Percentiles rank a stretch among this genome's conserved stretches.
Evolutionary conservation across 1,284 basidiomycete genomes (phyloP).

Genomic region (Calocybe gambosa): DNA sequence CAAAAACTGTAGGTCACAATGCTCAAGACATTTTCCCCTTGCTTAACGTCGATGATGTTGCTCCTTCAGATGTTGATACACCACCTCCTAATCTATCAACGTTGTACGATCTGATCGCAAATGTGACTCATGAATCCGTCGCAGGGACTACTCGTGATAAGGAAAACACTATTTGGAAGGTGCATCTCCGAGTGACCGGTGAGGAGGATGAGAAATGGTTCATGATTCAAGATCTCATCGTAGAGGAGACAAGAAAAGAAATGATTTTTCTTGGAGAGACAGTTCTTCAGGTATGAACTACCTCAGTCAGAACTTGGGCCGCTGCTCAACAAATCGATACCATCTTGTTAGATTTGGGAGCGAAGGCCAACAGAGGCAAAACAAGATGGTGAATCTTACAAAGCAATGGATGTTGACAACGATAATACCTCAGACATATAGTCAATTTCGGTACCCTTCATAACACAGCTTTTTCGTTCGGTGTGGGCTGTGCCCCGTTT

Average conservation of each 20-base stretch:
- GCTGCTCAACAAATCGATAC: constrained; percentile 4
- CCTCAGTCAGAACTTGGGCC: constrained; percentile 6
- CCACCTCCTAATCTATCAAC: constrained; percentile 53
- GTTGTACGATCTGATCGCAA: constrained; percentile 92
- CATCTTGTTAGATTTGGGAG: constrained; percentile 60
- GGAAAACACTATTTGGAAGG: constrained; percentile 87
- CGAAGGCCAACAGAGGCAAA: constrained; percentile 32
- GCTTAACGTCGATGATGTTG: constrained; percentile 13
- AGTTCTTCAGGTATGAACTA: constrained; percentile 72
- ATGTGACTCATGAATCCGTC: constrained; percentile 91
- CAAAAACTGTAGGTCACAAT: constrained; percentile 64
- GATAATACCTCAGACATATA: constrained; percentile 7
- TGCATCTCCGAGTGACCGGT: constrained; percentile 74
- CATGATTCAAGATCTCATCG: constrained; percentile 94
- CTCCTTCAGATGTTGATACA: constrained; percentile 67
- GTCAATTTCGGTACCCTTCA: background rate
- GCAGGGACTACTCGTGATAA: constrained; percentile 91
- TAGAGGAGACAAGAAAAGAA: constrained; percentile 91
- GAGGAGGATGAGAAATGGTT: constrained; percentile 93
- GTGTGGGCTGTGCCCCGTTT: background rate
- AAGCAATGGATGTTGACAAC: constrained; percentile 20
- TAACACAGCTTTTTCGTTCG: background rate
- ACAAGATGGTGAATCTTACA: constrained; percentile 16
- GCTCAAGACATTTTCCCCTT: constrained; percentile 11
- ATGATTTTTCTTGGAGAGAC: constrained; percentile 99